These are phyloP conservation scores for Epicoccum sorghinum DNA, from an alignment of 2,329 filamentous ascomycete species.

Conservation along the genomic window DNA sequence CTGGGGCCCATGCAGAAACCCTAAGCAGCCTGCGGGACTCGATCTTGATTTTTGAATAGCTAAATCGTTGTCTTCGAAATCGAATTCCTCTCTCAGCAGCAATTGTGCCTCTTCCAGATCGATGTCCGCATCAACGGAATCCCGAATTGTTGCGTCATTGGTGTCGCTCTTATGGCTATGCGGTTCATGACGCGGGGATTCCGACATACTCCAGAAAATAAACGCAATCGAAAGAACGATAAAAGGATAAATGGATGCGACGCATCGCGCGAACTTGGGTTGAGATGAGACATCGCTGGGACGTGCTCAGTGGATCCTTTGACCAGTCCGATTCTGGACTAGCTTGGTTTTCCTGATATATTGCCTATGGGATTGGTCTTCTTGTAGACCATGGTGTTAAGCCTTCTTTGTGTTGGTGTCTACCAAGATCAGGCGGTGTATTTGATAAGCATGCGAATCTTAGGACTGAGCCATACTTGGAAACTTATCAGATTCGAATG, in stretches of 20 bases:
- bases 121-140: constrained; percentile 20
- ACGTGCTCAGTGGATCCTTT: constrained; percentile 7
- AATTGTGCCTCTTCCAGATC: constrained; percentile 36
- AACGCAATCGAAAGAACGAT: not conserved
- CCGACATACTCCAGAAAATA: not conserved
- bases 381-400: too few relatives aligned
- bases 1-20: constrained; percentile 51
- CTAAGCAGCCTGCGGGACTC: constrained; percentile 14
- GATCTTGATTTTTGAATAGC: not conserved
- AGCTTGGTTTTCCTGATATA: not conserved
- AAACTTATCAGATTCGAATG: too few relatives aligned
- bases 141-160: constrained; percentile 12
- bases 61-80: constrained; percentile 29
- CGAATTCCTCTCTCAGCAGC: constrained; percentile 33
- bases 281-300: constrained; percentile 10
- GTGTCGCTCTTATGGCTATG: constrained; percentile 11
- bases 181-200: not conserved
- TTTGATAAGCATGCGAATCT: too few relatives aligned
- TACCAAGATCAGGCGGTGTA: too few relatives aligned
- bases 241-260: not conserved
- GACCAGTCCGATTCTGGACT: not conserved
- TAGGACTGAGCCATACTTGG: too few relatives aligned
- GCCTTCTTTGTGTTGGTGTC: too few relatives aligned
- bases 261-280: constrained; percentile 5
- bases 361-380: too few relatives aligned